Conservation (phyloP, 2,329 filamentous ascomycete species). For the Plenodomus tracheiphilus region DNA sequence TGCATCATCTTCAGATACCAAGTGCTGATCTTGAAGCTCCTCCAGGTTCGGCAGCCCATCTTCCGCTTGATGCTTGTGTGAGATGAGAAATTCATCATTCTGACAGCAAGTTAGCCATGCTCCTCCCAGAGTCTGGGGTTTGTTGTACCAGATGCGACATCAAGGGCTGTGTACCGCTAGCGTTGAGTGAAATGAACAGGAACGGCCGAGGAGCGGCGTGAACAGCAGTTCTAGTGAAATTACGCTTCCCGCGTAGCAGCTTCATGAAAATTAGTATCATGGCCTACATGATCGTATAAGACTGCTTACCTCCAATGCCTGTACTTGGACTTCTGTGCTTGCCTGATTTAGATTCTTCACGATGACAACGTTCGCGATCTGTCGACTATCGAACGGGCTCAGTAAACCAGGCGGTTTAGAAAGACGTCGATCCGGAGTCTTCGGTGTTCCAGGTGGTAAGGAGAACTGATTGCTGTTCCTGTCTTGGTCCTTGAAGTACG, state of each 20-base stretch:
- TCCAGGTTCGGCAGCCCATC: conserved; percentile 78
- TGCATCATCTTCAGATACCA: conserved; percentile 28
- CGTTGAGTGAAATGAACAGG: conserved; percentile 76
- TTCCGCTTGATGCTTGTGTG: conserved; percentile 75
- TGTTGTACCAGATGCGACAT: conserved; percentile 47
- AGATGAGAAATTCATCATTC: conserved; percentile 86
- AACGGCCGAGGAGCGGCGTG: conserved; percentile 77
- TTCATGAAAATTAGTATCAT: conserved; percentile 46
- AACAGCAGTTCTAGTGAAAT: conserved; percentile 74
- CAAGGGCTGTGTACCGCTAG: conserved; percentile 42
- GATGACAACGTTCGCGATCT: conserved; percentile 81
- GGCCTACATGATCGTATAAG: not conserved
- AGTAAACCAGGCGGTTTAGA: conserved; percentile 40
- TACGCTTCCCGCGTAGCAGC: conserved; percentile 77
- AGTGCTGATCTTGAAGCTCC: conserved; percentile 47
- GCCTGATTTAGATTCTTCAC: conserved; percentile 78
- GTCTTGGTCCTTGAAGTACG: conserved; percentile 23
- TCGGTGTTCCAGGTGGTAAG: conserved; percentile 19
- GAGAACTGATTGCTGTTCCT: conserved; percentile 18
- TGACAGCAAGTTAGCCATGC: conserved; percentile 57
- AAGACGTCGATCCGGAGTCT: conserved; percentile 24
- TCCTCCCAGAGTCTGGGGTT: conserved; percentile 20
- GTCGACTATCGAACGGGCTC: conserved; percentile 51
- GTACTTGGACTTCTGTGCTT: conserved; percentile 77
- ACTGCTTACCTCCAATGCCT: conserved; percentile 62